Conservation (phyloP, 305 asterid species). For the Rubia occidens region DNA sequence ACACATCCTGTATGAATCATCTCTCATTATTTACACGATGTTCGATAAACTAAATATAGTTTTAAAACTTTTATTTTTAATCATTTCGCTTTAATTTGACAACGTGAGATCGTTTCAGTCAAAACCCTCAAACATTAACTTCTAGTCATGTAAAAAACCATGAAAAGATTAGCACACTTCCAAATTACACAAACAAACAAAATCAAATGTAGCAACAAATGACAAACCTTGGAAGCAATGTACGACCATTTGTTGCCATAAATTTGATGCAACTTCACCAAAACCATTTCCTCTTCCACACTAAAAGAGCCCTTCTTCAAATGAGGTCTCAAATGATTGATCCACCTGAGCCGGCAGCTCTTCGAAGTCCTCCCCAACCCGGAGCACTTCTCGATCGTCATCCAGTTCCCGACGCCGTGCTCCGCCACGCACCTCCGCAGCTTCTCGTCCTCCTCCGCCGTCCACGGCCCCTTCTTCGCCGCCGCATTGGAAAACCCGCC, state of each 20-base stretch:
- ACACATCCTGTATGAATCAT: too few relatives aligned
- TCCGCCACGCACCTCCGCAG: conserved; percentile 36
- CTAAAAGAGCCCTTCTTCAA: conserved; percentile 40
- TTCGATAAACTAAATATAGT: too few relatives aligned
- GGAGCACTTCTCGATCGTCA: conserved; percentile 31
- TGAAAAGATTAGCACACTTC: background rate
- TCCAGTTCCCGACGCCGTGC: conserved; percentile 45
- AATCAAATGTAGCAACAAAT: background rate
- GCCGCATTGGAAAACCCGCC: conserved; percentile 11
- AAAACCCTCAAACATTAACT: background rate
- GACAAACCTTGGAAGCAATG: conserved; percentile 41
- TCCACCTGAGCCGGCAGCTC: conserved; percentile 52
- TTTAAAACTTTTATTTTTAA: too few relatives aligned
- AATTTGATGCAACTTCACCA: conserved; percentile 35
- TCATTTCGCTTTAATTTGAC: too few relatives aligned
- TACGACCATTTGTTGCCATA: conserved; percentile 55
- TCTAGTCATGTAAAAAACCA: background rate
- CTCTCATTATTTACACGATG: too few relatives aligned
- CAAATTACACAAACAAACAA: background rate
- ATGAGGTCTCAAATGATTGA: conserved; percentile 49
- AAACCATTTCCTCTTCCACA: conserved; percentile 32
- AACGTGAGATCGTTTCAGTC: too few relatives aligned
- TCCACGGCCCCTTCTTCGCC: conserved; percentile 56
- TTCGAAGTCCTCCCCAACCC: conserved; percentile 43
- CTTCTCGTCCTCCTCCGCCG: conserved; percentile 50